Evolutionary conservation across 495 filamentous ascomycete genomes (phyloP), one percentile per base, ranked within the genome.

Genomic region (Friedmanniomyces simplex): DNA sequence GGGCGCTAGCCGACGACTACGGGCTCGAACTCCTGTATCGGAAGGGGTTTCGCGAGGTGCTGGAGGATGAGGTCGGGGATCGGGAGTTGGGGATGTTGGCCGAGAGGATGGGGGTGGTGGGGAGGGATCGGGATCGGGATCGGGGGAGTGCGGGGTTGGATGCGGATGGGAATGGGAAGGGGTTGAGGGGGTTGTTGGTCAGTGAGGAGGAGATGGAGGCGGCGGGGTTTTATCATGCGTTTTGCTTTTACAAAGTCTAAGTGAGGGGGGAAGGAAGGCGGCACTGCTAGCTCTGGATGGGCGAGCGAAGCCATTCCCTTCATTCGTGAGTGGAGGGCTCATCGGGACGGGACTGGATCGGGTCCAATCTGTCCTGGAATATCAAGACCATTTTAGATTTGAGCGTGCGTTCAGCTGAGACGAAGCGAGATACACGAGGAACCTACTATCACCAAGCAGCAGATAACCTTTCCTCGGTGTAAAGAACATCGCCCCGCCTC

Each of bases 21-120:
- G 95, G 94, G 66, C 82, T 98, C 2, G 93, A 98, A 67, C 75
- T 96, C 50, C 84, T 94, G 68, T 98, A 95, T 59, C 86, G 93
- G 66, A 88, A 87, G 70, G 77, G 83, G 0, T 98, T 98, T 69
- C 69, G 79, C 28, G 93, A 97, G 47, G 82, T 97, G 30, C 96
- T 91, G 89, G 79, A 86, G 53, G 82, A 89, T 21, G 89, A 96
- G 73, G 89, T 87, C 71, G 82, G 91, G 57, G 85, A 94, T 65
- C 74, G 74, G 0, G 81, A 86, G 42, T 71, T 97, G 47, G 88
- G 89, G 0, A 80, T 83, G 2, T 71, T 98, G 55, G 91, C 88
- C 63, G 91, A 96, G 73, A 80, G 89, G 3, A 98, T 98, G 94
- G 87, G 88, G 5, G 93, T 97, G 1, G 76, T 88, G 30, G 85